Conservation (phyloP, 2,329 filamentous ascomycete species). For the Ceratocystis colombiana region DNA sequence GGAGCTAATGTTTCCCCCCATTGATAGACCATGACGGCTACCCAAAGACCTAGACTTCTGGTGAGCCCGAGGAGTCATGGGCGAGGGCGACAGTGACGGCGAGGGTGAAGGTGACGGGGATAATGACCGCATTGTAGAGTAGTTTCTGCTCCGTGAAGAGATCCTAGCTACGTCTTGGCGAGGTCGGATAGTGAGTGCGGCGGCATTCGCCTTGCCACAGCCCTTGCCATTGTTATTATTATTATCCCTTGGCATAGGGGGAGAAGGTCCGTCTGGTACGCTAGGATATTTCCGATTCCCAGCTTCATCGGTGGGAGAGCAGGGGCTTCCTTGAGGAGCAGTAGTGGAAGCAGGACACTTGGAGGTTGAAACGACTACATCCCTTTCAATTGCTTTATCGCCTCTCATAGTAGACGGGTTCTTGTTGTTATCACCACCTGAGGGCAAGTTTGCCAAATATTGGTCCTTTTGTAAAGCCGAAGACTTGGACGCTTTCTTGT, state of each 20-base stretch:
- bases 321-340: neutral
- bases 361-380: neutral
- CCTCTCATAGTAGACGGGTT: neutral
- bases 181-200: slow-evolving; percentile 10
- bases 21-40: slow-evolving; percentile 16
- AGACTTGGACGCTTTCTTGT: slow-evolving; percentile 2
- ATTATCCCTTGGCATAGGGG: slow-evolving; percentile 28
- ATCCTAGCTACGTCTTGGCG: slow-evolving; percentile 21
- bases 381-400: too few relatives aligned
- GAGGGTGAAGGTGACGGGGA: slow-evolving; percentile 23
- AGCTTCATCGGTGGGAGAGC: neutral
- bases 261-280: slow-evolving; percentile 22
- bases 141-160: slow-evolving; percentile 27
- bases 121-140: slow-evolving; percentile 2
- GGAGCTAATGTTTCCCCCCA: slow-evolving; percentile 7
- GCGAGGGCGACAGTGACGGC: slow-evolving; percentile 6
- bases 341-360: neutral
- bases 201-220: neutral
- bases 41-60: slow-evolving; percentile 17
- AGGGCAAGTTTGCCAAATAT: neutral
- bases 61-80: slow-evolving; percentile 7
- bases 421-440: neutral
- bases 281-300: neutral
- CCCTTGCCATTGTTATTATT: slow-evolving; percentile 17
- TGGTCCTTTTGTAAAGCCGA: neutral